Evolutionary conservation across 2,329 filamentous ascomycete genomes (phyloP), one percentile per base, ranked within the genome.

Genomic region (Fusarium veterinarium): DNA sequence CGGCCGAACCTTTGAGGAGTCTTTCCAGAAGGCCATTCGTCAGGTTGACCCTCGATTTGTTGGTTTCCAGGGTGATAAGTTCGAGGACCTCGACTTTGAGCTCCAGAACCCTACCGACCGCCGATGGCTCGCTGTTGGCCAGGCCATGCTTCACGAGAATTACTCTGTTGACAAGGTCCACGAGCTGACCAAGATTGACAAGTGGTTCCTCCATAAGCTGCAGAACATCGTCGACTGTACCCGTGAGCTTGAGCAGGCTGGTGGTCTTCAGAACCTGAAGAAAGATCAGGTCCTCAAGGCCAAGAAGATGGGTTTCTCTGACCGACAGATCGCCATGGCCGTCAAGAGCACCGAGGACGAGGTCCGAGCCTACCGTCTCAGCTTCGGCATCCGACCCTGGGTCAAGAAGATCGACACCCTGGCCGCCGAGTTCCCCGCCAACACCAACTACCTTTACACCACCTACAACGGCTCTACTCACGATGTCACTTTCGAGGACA

Each of bases 391-490:
- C 83, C 92, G 89, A 70, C 96, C 96, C 11, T 99, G 94, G 89
- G 96, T 99, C 64, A 99, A 98, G 91, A 97, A 92, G 87, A 98
- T 99, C 77, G 96, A 99, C 80, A 99, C 96, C 25, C 89, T 99
- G 68, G 96, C 96, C 76, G 96, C 96, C 45, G 96, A 99, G 83
- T 98, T 98, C 86, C 95, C 95, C 37, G 95, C 95, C 45, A 89
- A 96, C 75, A 97, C 95, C 67, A 97, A 98, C 88, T 98, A 97
- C 84, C 89, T 97, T 31, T 97, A 98, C 86, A 98, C 95, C 6
- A 98, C 96, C 35, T 99, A 99, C 87, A 98, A 99, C 80, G 96
- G 95, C 64, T 93, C 93, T 20, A 92, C 93, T 20, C 95, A 98
- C 84, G 96, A 98, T 82, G 93, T 98, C 53, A 92, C 90, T 19